A percentile compares a stretch with the other conserved stretches of the same genome.
phyloP scores from a whole-genome alignment of 345 rosid genomes.

The Populus nigra region DNA sequence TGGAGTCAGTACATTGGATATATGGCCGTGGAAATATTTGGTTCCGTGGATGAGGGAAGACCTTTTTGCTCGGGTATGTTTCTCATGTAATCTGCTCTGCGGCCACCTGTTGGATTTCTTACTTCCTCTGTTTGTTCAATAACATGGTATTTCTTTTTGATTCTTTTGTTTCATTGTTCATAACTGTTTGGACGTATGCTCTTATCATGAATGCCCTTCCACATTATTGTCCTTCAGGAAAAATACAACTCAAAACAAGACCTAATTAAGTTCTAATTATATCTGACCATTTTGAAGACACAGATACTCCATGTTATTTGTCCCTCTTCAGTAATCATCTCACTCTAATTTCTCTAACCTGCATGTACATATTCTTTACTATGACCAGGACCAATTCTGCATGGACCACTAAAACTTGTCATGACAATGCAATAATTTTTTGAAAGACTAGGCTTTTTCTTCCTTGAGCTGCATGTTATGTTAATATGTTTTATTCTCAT shows the following conservation, averaged over 20 bases:
- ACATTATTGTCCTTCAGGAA: no score
- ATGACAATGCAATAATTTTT: background rate
- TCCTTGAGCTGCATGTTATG: background rate
- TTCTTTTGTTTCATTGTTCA: background rate
- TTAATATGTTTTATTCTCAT: conserved; percentile 1
- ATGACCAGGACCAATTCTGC: background rate
- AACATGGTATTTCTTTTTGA: background rate
- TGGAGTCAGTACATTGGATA: conserved; percentile 87
- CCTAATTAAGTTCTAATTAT: no score
- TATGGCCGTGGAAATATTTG: conserved; percentile 98
- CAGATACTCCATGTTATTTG: background rate
- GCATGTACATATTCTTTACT: background rate
- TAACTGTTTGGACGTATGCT: background rate
- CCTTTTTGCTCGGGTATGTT: conserved; percentile 77
- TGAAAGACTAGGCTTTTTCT: background rate
- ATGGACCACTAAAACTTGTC: background rate
- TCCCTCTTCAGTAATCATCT: background rate
- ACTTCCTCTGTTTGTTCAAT: background rate
- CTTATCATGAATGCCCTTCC: no score
- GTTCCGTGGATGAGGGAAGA: conserved; percentile 99
- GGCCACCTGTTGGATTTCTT: background rate
- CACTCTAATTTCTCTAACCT: background rate
- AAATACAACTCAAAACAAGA: no score
- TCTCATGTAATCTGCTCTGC: conserved; percentile 6
- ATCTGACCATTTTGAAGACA: background rate